phyloP scores from a whole-genome alignment of 352 stramenopile genomes.

The Phytopythium delawarense region DNA sequence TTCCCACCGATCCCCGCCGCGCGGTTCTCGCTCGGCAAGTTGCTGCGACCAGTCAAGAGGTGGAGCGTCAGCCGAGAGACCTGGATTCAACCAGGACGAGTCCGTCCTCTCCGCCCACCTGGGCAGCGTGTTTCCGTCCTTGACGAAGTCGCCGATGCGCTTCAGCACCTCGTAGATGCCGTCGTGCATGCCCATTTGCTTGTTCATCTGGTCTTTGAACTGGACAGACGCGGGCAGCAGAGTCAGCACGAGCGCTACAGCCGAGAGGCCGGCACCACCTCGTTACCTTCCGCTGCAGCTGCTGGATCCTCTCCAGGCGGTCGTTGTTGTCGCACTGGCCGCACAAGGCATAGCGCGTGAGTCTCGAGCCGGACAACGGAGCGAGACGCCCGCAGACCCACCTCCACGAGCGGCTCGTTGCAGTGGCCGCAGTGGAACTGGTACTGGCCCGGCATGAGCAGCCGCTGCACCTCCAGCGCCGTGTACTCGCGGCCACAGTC shows the following conservation, averaged over 20 bases:
- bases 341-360: neutral
- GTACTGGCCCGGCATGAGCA: slow-evolving; percentile 80
- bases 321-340: slow-evolving; percentile 83
- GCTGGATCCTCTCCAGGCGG: slow-evolving; percentile 63
- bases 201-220: slow-evolving; percentile 90
- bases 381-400: slow-evolving; percentile 3
- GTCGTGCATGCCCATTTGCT: slow-evolving; percentile 76
- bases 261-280: neutral
- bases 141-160: slow-evolving; percentile 76
- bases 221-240: slow-evolving; percentile 9
- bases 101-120: slow-evolving; percentile 22
- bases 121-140: slow-evolving; percentile 66
- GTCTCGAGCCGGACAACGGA: neutral
- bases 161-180: slow-evolving; percentile 82
- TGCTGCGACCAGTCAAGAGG: slow-evolving; percentile 18
- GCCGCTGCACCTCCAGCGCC: slow-evolving; percentile 72
- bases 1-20: slow-evolving; percentile 73
- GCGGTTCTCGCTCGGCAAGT: slow-evolving; percentile 84
- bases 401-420: slow-evolving; percentile 78
- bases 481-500: slow-evolving; percentile 87
- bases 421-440: slow-evolving; percentile 86
- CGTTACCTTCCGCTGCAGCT: slow-evolving; percentile 67
- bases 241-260: neutral
- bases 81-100: too few relatives aligned
- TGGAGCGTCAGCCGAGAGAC: neutral